Evolutionary conservation across 148 eudicot species (phyloP), one percentile per base, ranked within the genome.

Genomic region (Nyssa sinensis): DNA sequence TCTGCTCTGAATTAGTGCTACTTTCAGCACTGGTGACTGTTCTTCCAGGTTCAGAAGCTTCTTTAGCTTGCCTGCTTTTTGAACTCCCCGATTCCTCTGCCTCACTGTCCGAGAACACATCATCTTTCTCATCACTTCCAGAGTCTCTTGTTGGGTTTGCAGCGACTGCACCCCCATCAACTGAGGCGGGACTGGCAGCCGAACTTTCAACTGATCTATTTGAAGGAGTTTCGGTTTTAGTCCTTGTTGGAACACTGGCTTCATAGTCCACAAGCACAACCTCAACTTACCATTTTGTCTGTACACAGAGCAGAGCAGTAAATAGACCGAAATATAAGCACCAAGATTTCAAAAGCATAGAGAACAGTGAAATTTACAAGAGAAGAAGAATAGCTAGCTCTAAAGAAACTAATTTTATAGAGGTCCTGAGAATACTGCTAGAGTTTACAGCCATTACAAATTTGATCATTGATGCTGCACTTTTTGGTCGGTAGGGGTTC

Each of bases 261-360:
- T 88, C 89, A 74, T 86, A 88, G 81, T 93, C 99, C 72, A 86
- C 97, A 51, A 96, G 89, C 74, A 96, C 98, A 67, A 96, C 86
- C 85, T 96, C 99, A 55, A 96, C 90, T 80, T 93, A 97, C 74
- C 93, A 96, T 62, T 98, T 98, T 8, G 99, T 82, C 99, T 96
- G 93, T 69, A 62, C 24, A 64, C 14, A 55, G 32, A 21, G 13
- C 4, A 31, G 23, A 58, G 49, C 25, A 69, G 32, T 39, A 63
- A 31, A 69, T 5, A 33, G 25, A 17, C 51, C 14, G 8, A 62
- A 37, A 51, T 23, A 24, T 2, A 66, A 58, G 67, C 17, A 17
- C 6, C 32, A 17, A 10, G 32, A 49, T 0, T 55, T 27, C 1
- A 3, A 10, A 39, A 39, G 24, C 31, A 58, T 28, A 24, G 17